phyloP scores from a whole-genome alignment of 306 rosid species.

The Gillenia trifoliata region DNA sequence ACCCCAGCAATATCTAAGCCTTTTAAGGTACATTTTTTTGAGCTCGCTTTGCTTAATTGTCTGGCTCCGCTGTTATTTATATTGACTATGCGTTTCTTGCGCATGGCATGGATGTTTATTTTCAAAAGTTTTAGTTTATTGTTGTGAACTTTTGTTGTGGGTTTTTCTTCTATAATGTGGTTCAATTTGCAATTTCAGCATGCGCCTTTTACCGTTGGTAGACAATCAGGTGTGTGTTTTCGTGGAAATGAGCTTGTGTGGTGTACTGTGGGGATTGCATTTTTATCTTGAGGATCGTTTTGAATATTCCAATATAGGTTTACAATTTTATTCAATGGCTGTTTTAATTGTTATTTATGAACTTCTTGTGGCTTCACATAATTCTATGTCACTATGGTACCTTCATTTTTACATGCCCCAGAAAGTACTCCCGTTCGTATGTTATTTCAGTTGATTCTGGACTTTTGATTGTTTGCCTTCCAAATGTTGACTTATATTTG shows the following conservation, averaged over 20 bases:
- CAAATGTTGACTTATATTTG: not conserved
- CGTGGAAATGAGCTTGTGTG: not conserved
- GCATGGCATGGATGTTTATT: no score
- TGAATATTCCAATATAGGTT: not conserved
- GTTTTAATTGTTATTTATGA: not conserved
- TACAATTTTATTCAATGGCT: no score
- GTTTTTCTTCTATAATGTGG: not conserved
- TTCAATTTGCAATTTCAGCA: not conserved
- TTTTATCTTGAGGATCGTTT: not conserved
- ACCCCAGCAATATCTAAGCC: conserved; percentile 79
- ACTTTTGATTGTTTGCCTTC: not conserved
- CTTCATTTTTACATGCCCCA: not conserved
- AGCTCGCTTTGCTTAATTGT: not conserved
- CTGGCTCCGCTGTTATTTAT: not conserved
- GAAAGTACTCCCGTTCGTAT: no score
- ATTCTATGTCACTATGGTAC: not conserved
- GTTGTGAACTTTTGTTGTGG: not conserved
- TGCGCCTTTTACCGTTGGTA: not conserved
- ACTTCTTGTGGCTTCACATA: not conserved
- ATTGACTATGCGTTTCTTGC: not conserved
- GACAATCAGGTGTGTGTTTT: not conserved
- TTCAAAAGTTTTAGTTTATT: not conserved
- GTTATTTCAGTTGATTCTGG: not conserved
- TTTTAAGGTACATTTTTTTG: not conserved
- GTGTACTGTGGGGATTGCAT: not conserved